Percentiles rank a stretch among this genome's conserved stretches.
Conservation (phyloP, 2,329 filamentous ascomycete genomes). For the Colletotrichum theobromicola region DNA sequence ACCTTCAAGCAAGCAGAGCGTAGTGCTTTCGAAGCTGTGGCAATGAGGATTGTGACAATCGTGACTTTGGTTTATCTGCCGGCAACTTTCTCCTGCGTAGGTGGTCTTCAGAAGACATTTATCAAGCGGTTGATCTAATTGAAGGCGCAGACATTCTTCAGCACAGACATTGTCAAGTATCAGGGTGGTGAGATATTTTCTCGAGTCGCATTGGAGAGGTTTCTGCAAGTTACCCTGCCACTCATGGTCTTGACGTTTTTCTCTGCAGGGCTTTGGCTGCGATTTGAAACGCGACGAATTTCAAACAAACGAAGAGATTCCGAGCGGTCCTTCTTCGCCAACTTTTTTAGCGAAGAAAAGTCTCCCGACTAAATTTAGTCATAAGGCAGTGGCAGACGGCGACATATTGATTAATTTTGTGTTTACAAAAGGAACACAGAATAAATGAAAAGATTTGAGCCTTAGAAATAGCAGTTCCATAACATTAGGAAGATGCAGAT, state of each 20-base stretch:
- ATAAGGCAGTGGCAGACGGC: no score
- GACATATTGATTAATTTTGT: no score
- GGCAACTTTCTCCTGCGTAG: slow-evolving; percentile 17
- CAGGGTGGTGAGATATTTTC: not conserved
- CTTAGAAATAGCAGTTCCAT: no score
- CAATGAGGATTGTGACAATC: slow-evolving; percentile 30
- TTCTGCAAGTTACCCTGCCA: not conserved
- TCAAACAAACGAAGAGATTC: no score
- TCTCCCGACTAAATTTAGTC: no score
- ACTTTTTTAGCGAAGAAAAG: no score
- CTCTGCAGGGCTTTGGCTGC: not conserved
- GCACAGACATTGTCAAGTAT: not conserved
- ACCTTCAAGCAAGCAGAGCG: slow-evolving; percentile 24
- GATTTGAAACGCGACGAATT: no score
- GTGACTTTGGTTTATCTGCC: slow-evolving; percentile 27
- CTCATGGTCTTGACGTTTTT: not conserved
- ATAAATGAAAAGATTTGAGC: no score
- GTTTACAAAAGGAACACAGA: no score
- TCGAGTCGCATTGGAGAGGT: not conserved
- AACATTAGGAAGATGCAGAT: no score
- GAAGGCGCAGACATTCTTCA: not conserved
- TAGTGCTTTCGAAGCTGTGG: slow-evolving; percentile 28
- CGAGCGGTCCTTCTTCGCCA: no score
- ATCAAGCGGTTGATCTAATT: not conserved
- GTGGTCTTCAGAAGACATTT: not conserved